These are phyloP conservation scores for Polyporus tsugae DNA, from an alignment of 1,284 basidiomycete species.

Conservation along the genomic window DNA sequence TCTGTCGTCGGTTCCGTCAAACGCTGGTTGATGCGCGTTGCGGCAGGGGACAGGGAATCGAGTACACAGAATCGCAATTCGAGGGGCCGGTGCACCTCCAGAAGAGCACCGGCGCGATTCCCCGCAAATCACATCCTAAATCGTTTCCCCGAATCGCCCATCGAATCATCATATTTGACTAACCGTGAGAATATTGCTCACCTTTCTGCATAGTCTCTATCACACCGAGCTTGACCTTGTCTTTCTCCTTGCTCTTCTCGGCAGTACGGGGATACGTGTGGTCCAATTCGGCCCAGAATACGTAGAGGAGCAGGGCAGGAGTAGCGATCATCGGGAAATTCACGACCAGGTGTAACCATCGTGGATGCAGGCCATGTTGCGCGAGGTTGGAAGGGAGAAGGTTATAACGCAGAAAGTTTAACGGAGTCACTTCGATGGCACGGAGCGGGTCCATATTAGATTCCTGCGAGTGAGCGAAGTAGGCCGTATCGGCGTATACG, in stretches of 20 bases:
- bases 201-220: slow-evolving; percentile 29
- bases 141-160: too few relatives aligned
- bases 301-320: slow-evolving; percentile 41
- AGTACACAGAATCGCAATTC: too few relatives aligned
- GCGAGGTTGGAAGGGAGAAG: slow-evolving; percentile 46
- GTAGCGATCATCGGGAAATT: slow-evolving; percentile 51
- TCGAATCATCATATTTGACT: neutral
- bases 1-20: too few relatives aligned
- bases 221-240: slow-evolving; percentile 20
- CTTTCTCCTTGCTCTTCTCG: slow-evolving; percentile 12
- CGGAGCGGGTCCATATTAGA: slow-evolving; percentile 14
- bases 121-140: too few relatives aligned
- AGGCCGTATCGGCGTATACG: slow-evolving; percentile 42
- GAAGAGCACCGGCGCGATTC: too few relatives aligned
- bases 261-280: slow-evolving; percentile 19
- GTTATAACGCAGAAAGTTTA: slow-evolving; percentile 51
- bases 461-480: slow-evolving; percentile 36
- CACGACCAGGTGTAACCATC: slow-evolving; percentile 49
- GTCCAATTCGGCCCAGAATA: slow-evolving; percentile 31
- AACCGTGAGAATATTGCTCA: neutral
- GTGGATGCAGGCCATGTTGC: slow-evolving; percentile 50
- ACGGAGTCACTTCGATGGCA: slow-evolving; percentile 43
- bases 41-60: too few relatives aligned
- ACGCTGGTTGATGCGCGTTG: too few relatives aligned
- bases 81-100: too few relatives aligned